These are phyloP conservation scores for Tilletiaria anomala DNA, from an alignment of 1,284 basidiomycete species.

Conservation along the genomic window DNA sequence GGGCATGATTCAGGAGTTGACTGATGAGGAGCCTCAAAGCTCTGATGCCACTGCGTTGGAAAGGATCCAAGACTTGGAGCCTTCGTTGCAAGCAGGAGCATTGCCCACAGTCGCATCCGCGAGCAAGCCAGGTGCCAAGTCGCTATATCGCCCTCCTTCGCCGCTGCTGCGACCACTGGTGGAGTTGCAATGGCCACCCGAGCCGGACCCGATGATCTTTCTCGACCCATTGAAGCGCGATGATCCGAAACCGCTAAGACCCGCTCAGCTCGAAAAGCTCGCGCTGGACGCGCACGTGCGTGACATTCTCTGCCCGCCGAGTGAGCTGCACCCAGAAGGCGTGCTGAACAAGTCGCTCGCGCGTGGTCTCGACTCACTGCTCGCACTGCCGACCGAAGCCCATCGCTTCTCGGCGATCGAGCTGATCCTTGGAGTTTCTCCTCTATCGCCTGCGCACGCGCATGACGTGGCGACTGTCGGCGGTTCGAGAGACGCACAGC, in stretches of 20 bases:
- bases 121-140: neutral
- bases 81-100: neutral
- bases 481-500: too few relatives aligned
- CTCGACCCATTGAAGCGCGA: constrained; percentile 33
- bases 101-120: neutral
- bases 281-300: constrained; percentile 25
- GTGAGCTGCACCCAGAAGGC: constrained; percentile 14
- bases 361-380: constrained; percentile 26
- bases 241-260: constrained; percentile 32
- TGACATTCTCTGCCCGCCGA: constrained; percentile 15
- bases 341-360: constrained; percentile 10
- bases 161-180: constrained; percentile 15
- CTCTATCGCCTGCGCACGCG: constrained; percentile 8
- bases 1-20: constrained; percentile 10
- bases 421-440: constrained; percentile 32
- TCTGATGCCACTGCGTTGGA: too few relatives aligned
- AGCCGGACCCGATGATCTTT: constrained; percentile 34
- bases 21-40: too few relatives aligned
- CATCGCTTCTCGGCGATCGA: constrained; percentile 33
- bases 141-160: too few relatives aligned
- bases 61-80: too few relatives aligned
- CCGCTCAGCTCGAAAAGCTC: constrained; percentile 18
- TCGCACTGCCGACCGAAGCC: constrained; percentile 22
- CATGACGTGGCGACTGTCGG: too few relatives aligned
- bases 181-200: constrained; percentile 25